Evolutionary conservation across 2,329 filamentous ascomycete species (phyloP).

Genomic region (Saccharata proteae): DNA sequence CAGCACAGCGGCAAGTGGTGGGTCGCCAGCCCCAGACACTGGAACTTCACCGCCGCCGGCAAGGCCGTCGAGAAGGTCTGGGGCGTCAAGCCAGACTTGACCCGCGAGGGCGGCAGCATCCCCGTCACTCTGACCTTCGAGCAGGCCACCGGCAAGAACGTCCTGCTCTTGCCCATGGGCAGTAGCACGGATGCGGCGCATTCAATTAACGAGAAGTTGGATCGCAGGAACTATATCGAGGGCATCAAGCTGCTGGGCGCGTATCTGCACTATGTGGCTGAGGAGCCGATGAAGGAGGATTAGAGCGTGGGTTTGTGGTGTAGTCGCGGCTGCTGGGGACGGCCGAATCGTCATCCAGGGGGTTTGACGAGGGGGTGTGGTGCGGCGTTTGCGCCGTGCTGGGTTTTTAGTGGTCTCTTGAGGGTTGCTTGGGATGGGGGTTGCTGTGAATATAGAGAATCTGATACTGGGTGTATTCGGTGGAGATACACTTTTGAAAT

Average conservation of each 20-base stretch:
- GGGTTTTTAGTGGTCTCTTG: too few species aligned
- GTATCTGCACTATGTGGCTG: slow-evolving; percentile 91
- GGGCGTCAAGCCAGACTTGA: slow-evolving; percentile 87
- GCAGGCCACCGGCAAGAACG: slow-evolving; percentile 95
- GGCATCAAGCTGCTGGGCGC: slow-evolving; percentile 91
- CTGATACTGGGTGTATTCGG: too few species aligned
- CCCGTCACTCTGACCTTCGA: slow-evolving; percentile 96
- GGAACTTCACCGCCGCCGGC: slow-evolving; percentile 90
- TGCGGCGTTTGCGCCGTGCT: too few species aligned
- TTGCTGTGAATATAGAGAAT: too few species aligned
- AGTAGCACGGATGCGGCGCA: slow-evolving; percentile 94
- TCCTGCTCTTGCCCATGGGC: slow-evolving; percentile 89
- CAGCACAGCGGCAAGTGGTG: slow-evolving; percentile 97
- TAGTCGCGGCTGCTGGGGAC: too few species aligned
- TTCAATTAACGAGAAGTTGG: slow-evolving; percentile 97
- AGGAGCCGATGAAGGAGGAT: slow-evolving; percentile 55
- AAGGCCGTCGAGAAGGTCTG: slow-evolving; percentile 97
- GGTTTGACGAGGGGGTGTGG: too few species aligned
- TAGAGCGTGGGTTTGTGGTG: background rate
- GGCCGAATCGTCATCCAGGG: too few species aligned
- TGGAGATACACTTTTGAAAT: too few species aligned
- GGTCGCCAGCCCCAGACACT: slow-evolving; percentile 94
- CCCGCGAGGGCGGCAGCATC: slow-evolving; percentile 91
- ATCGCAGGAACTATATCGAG: slow-evolving; percentile 95
- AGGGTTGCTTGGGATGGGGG: too few species aligned